A percentile compares a stretch with the other conserved stretches of the same genome.
phyloP scores from a whole-genome alignment of 2,329 filamentous ascomycete genomes.

The Lasiodiplodia hormozganensis region DNA sequence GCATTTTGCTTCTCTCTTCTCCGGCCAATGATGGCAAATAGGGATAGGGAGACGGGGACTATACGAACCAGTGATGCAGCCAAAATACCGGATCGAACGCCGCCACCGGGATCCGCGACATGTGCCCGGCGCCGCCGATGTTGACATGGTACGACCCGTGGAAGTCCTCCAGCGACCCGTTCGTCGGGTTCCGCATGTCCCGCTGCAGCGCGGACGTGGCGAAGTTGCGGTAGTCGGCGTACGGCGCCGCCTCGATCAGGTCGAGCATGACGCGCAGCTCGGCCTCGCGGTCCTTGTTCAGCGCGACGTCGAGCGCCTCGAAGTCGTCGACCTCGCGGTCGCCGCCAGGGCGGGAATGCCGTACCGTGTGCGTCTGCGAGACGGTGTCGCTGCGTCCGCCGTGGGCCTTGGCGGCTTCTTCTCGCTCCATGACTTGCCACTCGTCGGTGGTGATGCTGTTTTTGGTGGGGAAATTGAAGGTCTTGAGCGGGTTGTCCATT shows the following conservation, averaged over 20 bases:
- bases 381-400: neutral
- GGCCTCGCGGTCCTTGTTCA: neutral
- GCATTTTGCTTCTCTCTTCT: too few relatives aligned
- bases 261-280: neutral
- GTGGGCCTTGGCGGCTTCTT: neutral
- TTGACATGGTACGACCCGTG: neutral
- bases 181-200: neutral
- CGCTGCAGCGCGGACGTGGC: neutral
- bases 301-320: neutral
- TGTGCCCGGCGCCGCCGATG: neutral
- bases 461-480: neutral
- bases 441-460: neutral
- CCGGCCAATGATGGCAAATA: too few relatives aligned
- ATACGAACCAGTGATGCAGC: neutral
- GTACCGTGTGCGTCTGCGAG: neutral
- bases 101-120: neutral
- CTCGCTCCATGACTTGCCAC: neutral
- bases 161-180: neutral
- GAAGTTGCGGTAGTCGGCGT: neutral
- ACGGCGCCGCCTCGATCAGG: neutral
- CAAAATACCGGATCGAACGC: neutral
- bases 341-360: neutral
- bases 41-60: too few relatives aligned
- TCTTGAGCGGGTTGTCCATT: neutral
- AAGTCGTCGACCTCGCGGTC: neutral